These are phyloP conservation scores for Hanseniaspora hatyaiensis DNA, from an alignment of 805 yeast genomes.

Conservation along the genomic window DNA sequence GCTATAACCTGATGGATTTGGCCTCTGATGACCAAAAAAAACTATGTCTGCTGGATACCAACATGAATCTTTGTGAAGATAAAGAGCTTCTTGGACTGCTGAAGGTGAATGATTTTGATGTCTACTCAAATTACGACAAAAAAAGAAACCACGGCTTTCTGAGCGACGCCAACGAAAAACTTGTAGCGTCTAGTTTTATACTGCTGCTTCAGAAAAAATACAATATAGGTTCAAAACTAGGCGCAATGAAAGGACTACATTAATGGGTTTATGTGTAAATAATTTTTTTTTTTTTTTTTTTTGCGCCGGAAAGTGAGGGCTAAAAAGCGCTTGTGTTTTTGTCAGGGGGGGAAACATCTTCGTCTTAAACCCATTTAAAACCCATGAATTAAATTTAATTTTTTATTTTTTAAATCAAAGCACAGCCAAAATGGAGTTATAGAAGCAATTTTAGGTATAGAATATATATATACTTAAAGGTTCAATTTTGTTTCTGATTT, in stretches of 20 bases:
- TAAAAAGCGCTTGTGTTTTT: too few species aligned
- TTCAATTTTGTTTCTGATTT: too few species aligned
- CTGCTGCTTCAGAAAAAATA: not conserved
- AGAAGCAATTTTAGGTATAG: too few species aligned
- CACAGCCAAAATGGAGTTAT: not conserved
- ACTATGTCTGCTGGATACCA: not conserved
- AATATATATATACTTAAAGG: too few species aligned
- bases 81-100: not conserved
- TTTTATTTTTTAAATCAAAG: not conserved
- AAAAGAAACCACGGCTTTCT: not conserved
- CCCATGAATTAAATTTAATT: not conserved
- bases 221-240: not conserved
- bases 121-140: not conserved
- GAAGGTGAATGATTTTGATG: conserved; percentile 1
- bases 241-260: not conserved
- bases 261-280: not conserved
- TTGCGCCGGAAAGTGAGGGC: too few species aligned
- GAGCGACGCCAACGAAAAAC: not conserved
- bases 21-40: not conserved
- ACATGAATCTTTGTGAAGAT: not conserved
- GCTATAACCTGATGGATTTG: not conserved
- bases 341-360: conserved; percentile 41
- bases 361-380: not conserved
- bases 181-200: not conserved
- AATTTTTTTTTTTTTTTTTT: too few species aligned